Evolutionary conservation across 129 eudicot species (phyloP).

Genomic region (Centrapalus pauciflorus): DNA sequence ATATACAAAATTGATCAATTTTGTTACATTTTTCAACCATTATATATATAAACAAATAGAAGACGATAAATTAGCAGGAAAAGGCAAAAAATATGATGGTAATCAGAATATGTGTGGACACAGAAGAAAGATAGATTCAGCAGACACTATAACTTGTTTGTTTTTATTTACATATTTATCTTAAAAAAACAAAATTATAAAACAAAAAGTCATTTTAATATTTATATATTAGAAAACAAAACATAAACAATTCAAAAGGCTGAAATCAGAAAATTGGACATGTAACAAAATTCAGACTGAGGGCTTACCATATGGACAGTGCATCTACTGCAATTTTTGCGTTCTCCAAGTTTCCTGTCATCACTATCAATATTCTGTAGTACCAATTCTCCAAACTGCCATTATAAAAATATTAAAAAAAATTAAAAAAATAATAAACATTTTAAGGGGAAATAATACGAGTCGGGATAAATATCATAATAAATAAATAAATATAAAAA

Average conservation of each 20-base stretch:
- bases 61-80: background rate
- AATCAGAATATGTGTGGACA: conserved; percentile 10
- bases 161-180: background rate
- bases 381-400: conserved; percentile 90
- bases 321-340: conserved; percentile 85
- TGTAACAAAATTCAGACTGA: background rate
- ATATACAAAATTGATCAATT: no score
- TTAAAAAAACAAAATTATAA: no score
- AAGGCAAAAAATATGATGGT: conserved; percentile 9
- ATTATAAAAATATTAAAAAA: no score
- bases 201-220: no score
- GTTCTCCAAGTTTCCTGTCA: conserved; percentile 74
- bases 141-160: background rate
- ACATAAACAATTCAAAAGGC: background rate
- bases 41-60: no score
- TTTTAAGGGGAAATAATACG: no score
- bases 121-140: background rate
- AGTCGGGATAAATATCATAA: no score
- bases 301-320: conserved; percentile 67
- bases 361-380: conserved; percentile 67
- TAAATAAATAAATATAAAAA: no score
- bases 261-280: background rate
- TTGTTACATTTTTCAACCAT: no score
- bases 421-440: no score
- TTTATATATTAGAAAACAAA: background rate